A percentile compares a stretch with the other conserved stretches of the same genome.
Evolutionary conservation across 192 early-diverging fungal species (phyloP).

Genomic region (Mortierella alpina): DNA sequence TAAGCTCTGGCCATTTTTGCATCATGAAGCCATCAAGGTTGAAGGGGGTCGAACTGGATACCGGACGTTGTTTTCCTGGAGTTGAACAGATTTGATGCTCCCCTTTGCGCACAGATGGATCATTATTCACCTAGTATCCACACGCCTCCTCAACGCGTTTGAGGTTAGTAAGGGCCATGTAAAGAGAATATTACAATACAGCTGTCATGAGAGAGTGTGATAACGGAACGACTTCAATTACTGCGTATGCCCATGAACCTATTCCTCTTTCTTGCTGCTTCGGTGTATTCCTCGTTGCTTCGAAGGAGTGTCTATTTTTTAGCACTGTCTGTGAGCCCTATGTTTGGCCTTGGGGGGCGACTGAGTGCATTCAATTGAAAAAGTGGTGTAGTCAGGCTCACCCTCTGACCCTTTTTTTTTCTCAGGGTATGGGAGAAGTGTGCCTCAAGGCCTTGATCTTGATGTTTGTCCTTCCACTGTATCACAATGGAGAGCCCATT

Average conservation of each 20-base stretch:
- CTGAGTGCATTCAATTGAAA: conserved; percentile 10
- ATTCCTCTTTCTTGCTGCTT: neutral
- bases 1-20: no score
- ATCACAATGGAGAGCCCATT: neutral
- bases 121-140: neutral
- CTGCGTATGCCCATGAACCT: neutral
- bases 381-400: conserved; percentile 25
- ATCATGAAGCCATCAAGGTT: neutral
- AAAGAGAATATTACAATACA: neutral
- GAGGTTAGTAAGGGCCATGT: neutral
- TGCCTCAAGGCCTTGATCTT: neutral
- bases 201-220: neutral
- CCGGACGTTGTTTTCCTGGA: neutral
- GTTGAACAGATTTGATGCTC: neutral
- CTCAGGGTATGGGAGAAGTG: neutral
- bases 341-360: neutral
- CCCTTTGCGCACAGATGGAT: neutral
- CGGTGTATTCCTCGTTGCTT: neutral
- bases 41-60: neutral
- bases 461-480: neutral
- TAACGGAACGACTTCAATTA: neutral
- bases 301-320: neutral
- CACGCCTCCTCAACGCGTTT: neutral
- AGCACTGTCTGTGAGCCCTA: neutral
- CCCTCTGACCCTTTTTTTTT: conserved; percentile 29